Evolutionary conservation across 1,284 basidiomycete genomes (phyloP), one percentile per base, ranked within the genome.

Genomic region (Marasmius sp.): DNA sequence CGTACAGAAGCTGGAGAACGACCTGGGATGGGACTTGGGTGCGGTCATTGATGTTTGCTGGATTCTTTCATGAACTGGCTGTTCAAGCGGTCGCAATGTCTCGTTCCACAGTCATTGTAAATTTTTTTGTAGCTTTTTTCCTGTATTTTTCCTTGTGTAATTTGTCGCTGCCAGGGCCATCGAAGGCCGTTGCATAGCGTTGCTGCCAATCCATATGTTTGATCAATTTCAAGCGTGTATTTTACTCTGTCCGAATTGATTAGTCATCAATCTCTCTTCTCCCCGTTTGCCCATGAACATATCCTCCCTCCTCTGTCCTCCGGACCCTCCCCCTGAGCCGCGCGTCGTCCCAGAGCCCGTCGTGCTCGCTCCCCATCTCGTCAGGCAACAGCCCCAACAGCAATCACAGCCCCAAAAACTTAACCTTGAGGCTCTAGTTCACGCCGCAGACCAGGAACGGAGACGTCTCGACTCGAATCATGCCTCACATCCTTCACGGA

Each of bases 31-130:
- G 83, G 89, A 90, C 88, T 89, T 92, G 91, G 91, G 91, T 92
- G 91, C 91, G 91, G 81, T 81, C 81, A 84, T 80, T 72, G 71
- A 72, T 69, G 66, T 60, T 68, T 71, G 79, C 83, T 69, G 64
- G 74, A 75, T 79, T 77, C 81, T 91, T 89, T 54, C 85, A 84
- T 81, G 83, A 85, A 77, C 72, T 69, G 80, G 80, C 81, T 76
- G 72, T 91, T 89, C 85, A 82, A 78, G 73, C 70, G 77, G 81
- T 82, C 88, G 91, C 91, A 93, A 92, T 92, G 91, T 92, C 87
- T 85, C 82, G 90, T 90, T 86, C 88, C 88, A 93, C 86, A 92
- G 27, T 27, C 27, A 27, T 27, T 27, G 27, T 27, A 27, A 27
- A 27, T 2, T 56, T 33, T 22, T 12, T 51, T 41, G 57, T 59